phyloP scores from a whole-genome alignment of 169 alveolate genomes.

The Plasmodium chabaudi region DNA sequence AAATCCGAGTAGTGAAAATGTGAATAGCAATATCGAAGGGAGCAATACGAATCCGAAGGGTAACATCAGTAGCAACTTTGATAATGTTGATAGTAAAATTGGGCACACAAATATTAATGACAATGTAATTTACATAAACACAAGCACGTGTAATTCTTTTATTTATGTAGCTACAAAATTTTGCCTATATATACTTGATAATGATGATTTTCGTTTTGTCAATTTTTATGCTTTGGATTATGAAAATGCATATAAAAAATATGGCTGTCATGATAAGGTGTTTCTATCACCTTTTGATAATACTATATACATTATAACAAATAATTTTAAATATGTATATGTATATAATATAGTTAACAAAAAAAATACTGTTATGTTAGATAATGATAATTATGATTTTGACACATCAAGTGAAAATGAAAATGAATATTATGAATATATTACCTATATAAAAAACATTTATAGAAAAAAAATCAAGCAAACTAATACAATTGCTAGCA shows the following conservation, averaged over 20 bases:
- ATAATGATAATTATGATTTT: conserved; percentile 47
- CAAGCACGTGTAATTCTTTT: conserved; percentile 70
- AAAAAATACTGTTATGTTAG: conserved; percentile 43
- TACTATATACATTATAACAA: conserved; percentile 68
- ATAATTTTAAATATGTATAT: conserved; percentile 59
- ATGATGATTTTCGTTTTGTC: conserved; percentile 61
- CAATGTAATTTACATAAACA: conserved; percentile 53
- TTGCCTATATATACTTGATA: conserved; percentile 67
- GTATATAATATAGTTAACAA: conserved; percentile 47
- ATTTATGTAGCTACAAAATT: conserved; percentile 55
- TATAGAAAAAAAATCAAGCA: conserved; percentile 34
- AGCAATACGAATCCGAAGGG: neutral
- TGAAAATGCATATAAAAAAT: conserved; percentile 19
- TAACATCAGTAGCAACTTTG: neutral
- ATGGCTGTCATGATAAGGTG: conserved; percentile 53
- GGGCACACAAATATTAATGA: conserved; percentile 3
- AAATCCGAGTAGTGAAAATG: conserved; percentile 3
- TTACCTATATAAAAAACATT: conserved; percentile 66
- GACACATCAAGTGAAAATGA: conserved; percentile 69
- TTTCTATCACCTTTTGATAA: conserved; percentile 58
- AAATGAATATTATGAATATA: conserved; percentile 77
- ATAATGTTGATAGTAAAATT: neutral
- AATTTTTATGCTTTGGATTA: conserved; percentile 39
- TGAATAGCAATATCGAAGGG: neutral
- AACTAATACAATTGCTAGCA: conserved; percentile 41